Evolutionary conservation across 2,329 filamentous ascomycete genomes (phyloP), one percentile per base, ranked within the genome.

Genomic region (Sclerotinia minor): DNA sequence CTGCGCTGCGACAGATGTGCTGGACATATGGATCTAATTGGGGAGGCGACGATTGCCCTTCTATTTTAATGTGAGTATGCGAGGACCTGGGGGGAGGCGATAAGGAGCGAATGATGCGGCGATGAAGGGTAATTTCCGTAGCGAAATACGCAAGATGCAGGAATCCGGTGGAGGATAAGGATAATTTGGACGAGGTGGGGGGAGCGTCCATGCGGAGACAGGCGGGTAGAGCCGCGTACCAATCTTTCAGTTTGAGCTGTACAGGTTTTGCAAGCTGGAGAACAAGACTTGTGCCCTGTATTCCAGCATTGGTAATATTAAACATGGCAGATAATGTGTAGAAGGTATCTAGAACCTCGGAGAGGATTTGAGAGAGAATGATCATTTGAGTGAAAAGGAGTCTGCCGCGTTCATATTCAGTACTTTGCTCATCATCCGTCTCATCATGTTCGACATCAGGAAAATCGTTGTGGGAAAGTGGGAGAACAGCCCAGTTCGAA

Each of bases 131-230:
- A 75, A 97, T 97, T 79, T 97, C 94, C 3, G 92, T 92, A 2
- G 94, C 93, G 75, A 96, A 97, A 79, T 97, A 97, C 65, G 90
- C 92, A 63, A 97, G 85, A 78, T 97, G 94, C 15, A 97, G 85
- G 75, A 93, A 94, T 21, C 91, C 91, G 64, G 87, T 86, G 75
- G 85, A 87, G 26, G 84, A 86, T 17, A 88, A 79, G n/a, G 44
- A 26, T 83, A 81, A 29, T 64, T 73, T 55, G 71, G 77, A 79
- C 74, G 74, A 79, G 70, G 76, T 84, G 45, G 75, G 80, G 70
- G 76, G 83, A 47, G 82, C 85, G 75, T 93, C 90, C 84, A 94
- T 90, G 50, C 90, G 87, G 69, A 84, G 80, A 66, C 80, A 80
- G 3, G 80, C 72, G 85, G 85, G 44, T n/a, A 94, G 79, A 26